phyloP scores from a whole-genome alignment of 257 asterid species.

The Eustoma russellianum region DNA sequence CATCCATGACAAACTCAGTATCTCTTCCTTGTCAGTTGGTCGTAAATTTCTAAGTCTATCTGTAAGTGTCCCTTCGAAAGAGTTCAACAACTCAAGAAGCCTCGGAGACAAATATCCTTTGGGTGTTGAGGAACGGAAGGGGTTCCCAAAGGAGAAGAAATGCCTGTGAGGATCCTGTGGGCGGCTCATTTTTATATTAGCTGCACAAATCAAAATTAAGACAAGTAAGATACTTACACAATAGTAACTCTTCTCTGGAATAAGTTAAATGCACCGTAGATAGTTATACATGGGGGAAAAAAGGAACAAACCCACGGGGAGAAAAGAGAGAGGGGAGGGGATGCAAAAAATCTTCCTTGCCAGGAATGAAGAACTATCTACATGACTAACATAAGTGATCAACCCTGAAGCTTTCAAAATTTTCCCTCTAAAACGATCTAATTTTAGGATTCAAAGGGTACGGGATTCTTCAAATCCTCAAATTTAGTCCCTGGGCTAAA shows the following conservation, averaged over 20 bases:
- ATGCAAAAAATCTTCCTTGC: too few relatives aligned
- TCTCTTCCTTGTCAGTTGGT: conserved; percentile 51
- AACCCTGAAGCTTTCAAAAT: too few relatives aligned
- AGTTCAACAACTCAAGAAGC: conserved; percentile 47
- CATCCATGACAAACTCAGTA: conserved; percentile 71
- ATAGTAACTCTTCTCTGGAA: not conserved
- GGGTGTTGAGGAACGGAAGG: conserved; percentile 53
- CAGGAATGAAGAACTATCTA: too few relatives aligned
- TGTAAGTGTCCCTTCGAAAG: conserved; percentile 60
- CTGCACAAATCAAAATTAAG: conserved; percentile 23
- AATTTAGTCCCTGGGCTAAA: too few relatives aligned
- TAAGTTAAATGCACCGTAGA: too few relatives aligned
- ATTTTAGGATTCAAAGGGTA: too few relatives aligned
- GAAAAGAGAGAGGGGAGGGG: too few relatives aligned
- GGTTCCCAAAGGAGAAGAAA: conserved; percentile 66
- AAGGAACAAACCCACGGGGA: too few relatives aligned
- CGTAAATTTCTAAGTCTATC: conserved; percentile 47
- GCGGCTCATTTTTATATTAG: conserved; percentile 48
- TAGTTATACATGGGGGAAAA: too few relatives aligned
- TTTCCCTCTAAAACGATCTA: too few relatives aligned
- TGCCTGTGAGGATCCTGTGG: conserved; percentile 60
- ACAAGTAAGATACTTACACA: not conserved
- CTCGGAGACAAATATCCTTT: conserved; percentile 62
- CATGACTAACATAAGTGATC: too few relatives aligned
- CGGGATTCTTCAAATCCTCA: too few relatives aligned